phyloP scores from a whole-genome alignment of 257 asterid genomes.

The Vinca minor region DNA sequence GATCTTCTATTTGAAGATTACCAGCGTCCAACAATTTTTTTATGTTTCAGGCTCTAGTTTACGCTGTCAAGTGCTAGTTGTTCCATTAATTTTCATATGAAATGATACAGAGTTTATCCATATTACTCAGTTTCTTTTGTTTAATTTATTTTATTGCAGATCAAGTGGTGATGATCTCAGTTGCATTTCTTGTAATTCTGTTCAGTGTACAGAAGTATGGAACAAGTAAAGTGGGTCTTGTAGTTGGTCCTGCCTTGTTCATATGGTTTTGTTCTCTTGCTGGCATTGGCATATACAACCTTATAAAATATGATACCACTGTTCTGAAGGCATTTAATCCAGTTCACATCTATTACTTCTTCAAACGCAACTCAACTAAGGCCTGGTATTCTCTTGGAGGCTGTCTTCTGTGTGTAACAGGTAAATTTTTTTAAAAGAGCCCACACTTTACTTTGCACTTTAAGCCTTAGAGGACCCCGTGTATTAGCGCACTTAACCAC shows the following conservation, averaged over 20 bases:
- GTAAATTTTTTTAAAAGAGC: conserved; percentile 22
- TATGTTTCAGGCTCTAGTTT: not conserved
- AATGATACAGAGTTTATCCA: not conserved
- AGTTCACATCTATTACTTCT: conserved; percentile 72
- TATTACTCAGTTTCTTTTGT: conserved; percentile 24
- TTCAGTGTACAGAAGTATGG: conserved; percentile 95
- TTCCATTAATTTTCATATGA: not conserved
- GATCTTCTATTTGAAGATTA: not conserved
- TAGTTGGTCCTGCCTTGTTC: conserved; percentile 94
- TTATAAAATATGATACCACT: conserved; percentile 61
- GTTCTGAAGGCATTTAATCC: conserved; percentile 89
- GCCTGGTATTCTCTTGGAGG: conserved; percentile 99
- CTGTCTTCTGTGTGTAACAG: conserved; percentile 91
- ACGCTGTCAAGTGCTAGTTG: not conserved
- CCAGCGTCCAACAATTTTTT: not conserved
- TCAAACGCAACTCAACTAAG: conserved; percentile 66
- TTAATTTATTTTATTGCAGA: conserved; percentile 54
- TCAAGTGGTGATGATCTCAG: conserved; percentile 81
- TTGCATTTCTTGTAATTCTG: conserved; percentile 71
- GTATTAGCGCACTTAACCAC: not conserved
- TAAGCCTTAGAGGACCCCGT: not conserved
- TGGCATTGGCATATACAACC: conserved; percentile 90
- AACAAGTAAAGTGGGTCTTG: conserved; percentile 91
- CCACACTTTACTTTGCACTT: not conserved
- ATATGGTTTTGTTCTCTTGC: conserved; percentile 96